Base-by-base conservation (phyloP, 2,329 filamentous ascomycete genomes). In the Pleoardoris graminearum region DNA sequence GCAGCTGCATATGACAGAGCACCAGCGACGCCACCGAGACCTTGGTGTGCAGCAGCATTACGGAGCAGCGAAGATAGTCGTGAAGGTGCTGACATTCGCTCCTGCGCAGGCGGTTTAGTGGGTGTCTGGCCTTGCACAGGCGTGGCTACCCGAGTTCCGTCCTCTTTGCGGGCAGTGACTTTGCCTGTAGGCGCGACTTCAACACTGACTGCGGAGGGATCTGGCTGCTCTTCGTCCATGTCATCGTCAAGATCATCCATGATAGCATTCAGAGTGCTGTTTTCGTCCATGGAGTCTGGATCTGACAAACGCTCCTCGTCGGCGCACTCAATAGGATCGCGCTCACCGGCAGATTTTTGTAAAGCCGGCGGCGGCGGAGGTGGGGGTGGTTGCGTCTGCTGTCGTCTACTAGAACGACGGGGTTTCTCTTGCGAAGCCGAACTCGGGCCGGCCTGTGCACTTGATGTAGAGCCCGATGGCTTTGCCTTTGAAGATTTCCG, bases 231-330 rank as follows among this genome's bases (percentile, higher is more conserved):
- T 50, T 88, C 87, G 45, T 90, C 83, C 30, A 84, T 85, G 72
- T 93, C 86, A 27, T 92, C 90, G 50, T 97, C 91, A 1, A 97
- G 78, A 61, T 95, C 90, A 53, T 92, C 91, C n/a, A 97, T 87
- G 55, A 97, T 89, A 19, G 90, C 86, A 70, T 96, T 90, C 45
- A 97, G 77, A 5, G 88, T 76, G 11, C 76, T 76, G 7, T 77
- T 78, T 27, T 89, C 87, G 14, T 85, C 85, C 50, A 86, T 78
- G 2, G 87, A 86, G 14, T 90, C 87, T 12, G 87, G 85, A 30
- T 89, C 88, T 12, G 86, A 87, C 11, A 97, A 74, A 48, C 90
- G 90, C 69, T 89, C 89, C 75, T 97, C 93, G 68, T 97, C 93
- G 7, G 91, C 92, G 71, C 93, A 97, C 75, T 97, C 94, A 3